A percentile compares a stretch with the other conserved stretches of the same genome.
Conservation (phyloP, 768 basidiomycete species). For the Trametes meyenii region DNA sequence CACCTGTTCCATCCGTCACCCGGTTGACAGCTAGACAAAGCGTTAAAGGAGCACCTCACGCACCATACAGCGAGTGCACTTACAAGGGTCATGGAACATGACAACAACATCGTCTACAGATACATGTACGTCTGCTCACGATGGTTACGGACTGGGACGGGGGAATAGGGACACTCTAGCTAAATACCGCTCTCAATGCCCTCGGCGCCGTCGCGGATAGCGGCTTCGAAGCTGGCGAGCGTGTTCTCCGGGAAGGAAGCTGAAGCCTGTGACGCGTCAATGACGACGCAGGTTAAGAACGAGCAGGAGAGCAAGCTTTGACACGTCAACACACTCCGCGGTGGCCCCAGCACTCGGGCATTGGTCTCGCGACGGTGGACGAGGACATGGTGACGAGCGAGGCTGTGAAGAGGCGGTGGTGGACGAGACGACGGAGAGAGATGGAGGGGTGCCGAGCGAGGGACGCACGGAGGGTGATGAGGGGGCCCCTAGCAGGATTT, state of each 20-base stretch:
- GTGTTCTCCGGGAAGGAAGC: constrained; percentile 92
- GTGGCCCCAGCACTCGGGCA: constrained; percentile 79
- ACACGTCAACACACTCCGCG: constrained; percentile 53
- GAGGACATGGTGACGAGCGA: constrained; percentile 27
- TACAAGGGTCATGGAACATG: constrained; percentile 95
- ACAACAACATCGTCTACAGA: constrained; percentile 82
- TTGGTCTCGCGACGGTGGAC: constrained; percentile 13
- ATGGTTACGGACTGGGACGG: constrained; percentile 48
- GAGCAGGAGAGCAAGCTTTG: constrained; percentile 7
- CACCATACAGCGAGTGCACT: constrained; percentile 22
- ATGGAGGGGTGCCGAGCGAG: constrained; percentile 1
- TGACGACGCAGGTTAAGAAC: constrained; percentile 11
- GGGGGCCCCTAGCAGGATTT: background rate
- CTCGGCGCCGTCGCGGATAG: constrained; percentile 93
- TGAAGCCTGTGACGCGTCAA: constrained; percentile 61
- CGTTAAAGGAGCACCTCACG: background rate
- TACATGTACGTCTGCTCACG: constrained; percentile 88
- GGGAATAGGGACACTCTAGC: constrained; percentile 32
- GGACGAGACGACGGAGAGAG: constrained; percentile 5
- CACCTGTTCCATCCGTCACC: constrained; percentile 79
- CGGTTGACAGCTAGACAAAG: constrained; percentile 55
- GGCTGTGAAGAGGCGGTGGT: constrained; percentile 16
- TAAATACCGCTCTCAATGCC: constrained; percentile 96
- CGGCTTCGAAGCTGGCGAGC: constrained; percentile 91
- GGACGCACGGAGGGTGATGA: background rate